Conservation (phyloP, 768 basidiomycete species). For the Amanita thiersii region DNA sequence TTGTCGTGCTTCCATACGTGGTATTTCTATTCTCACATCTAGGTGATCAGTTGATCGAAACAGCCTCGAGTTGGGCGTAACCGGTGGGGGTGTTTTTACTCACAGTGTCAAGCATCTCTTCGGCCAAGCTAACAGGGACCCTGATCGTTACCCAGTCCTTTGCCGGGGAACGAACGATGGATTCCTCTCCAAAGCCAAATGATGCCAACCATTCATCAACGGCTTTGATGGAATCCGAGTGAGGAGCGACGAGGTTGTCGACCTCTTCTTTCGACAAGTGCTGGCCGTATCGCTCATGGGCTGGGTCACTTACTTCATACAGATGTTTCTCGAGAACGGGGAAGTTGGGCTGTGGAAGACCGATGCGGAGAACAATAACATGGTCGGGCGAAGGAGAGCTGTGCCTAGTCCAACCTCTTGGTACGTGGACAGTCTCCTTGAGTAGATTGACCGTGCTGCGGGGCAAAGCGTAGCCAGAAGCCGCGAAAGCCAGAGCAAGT, state of each 20-base stretch:
- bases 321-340: constrained; percentile 40
- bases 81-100: neutral
- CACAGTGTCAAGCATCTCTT: constrained; percentile 60
- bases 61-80: neutral
- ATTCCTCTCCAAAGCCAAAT: constrained; percentile 41
- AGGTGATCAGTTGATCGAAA: neutral
- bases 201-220: constrained; percentile 56
- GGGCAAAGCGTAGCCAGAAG: constrained; percentile 15
- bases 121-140: constrained; percentile 49
- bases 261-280: constrained; percentile 61
- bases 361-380: constrained; percentile 47
- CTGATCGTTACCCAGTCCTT: constrained; percentile 59
- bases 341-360: constrained; percentile 44
- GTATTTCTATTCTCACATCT: constrained; percentile 37
- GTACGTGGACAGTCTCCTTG: constrained; percentile 27
- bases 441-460: constrained; percentile 12
- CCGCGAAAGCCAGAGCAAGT: constrained; percentile 9
- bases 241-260: constrained; percentile 53
- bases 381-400: constrained; percentile 36
- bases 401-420: constrained; percentile 42
- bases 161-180: constrained; percentile 45
- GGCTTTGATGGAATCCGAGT: constrained; percentile 39
- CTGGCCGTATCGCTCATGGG: constrained; percentile 40
- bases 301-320: constrained; percentile 48
- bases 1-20: constrained; percentile 40